Base-by-base conservation (phyloP, 2,329 filamentous ascomycete species). In the Dothistroma pini region DNA sequence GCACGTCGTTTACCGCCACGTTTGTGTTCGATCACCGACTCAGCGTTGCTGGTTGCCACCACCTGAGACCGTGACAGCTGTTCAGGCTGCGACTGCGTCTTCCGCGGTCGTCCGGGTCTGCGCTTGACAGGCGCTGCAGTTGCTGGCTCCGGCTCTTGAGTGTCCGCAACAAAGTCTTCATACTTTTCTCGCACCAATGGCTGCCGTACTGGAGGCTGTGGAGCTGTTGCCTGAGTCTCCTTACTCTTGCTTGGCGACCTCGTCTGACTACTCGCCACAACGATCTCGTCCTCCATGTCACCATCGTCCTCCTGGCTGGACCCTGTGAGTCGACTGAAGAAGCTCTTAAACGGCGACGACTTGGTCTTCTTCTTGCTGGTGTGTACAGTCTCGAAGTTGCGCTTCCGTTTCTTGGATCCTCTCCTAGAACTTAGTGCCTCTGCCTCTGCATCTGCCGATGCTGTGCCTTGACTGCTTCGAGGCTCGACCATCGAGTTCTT, bases 251-350 rank as follows among this genome's bases (percentile, higher is more conserved):
- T 54, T 22, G 29, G 53, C 50, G 49, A 38, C n/a, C 47, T 52
- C 12, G 61, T 41, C 50, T 67, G 64, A 44, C 67, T 69, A 50
- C 66, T 69, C 19, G 72, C 73, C 21, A 79, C 75, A 16, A 77
- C 69, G 54, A 79, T 79, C 58, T 75, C 76, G 48, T 77, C 77
- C 22, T 71, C 70, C 21, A 77, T 71, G 5, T 69, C 71, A 7
- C 76, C 74, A 1, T 74, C 69, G 4, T 74, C 69, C 16, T 61
- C 54, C 53, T 70, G 66, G 19, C 61, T 66, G 44, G 51, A 53
- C 11, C 66, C 64, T 2, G 67, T 60, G n/a, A 71, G 62, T 31
- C 57, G 63, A 19, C 65, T 65, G 54, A 71, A 59, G 44, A 68
- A 69, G 22, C 62, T 67, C 51, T 70, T 71, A 48, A 71, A 61